Evolutionary conservation across 768 basidiomycete species (phyloP), one percentile per base, ranked within the genome.

Genomic region (Sistotremastrum suecicum): DNA sequence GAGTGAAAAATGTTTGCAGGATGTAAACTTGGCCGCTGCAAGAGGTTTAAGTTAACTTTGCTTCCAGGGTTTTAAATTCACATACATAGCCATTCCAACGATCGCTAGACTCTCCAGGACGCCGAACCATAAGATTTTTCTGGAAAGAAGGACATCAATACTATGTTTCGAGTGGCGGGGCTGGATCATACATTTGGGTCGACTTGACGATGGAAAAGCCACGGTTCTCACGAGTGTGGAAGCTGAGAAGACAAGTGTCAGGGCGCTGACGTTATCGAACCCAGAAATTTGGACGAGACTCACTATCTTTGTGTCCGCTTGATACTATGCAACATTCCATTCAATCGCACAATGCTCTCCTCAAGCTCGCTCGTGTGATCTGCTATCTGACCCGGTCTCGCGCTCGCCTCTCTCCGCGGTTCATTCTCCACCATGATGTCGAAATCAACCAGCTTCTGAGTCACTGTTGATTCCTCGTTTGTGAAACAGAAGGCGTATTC

Each of bases 341-440:
- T 89, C 48, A 99, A 67, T 46, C 88, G 77, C 67, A 88, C 97
- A 43, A 97, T 82, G 59, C 88, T 92, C 69, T 99, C 95, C 64
- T 98, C 94, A 46, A 99, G 66, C 7, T 84, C 78, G 44, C 76
- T 86, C 29, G 95, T 97, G 53, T 98, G 95, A 50, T 97, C 92
- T 8, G 83, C 68, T 35, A 99, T 77, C 61, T 89, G 85, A 9
- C 81, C 81, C 3, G 84, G 75, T 60, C 90, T 92, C 6, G 83
- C 87, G 3, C 91, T 86, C 2, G 90, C 74, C 56, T 90, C 82
- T 43, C 89, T 70, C 43, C 95, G 71, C 2, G 95, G 95, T 59
- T 98, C 94, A 50, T 84, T 90, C 72, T 99, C 95, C 41, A 90
- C 89, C 90, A 97, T 92, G 64, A 99, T 98, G 62, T 88, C 84